These are phyloP conservation scores for Exophiala oligosperma DNA, from an alignment of 2,329 filamentous ascomycete genomes.

Conservation along the genomic window DNA sequence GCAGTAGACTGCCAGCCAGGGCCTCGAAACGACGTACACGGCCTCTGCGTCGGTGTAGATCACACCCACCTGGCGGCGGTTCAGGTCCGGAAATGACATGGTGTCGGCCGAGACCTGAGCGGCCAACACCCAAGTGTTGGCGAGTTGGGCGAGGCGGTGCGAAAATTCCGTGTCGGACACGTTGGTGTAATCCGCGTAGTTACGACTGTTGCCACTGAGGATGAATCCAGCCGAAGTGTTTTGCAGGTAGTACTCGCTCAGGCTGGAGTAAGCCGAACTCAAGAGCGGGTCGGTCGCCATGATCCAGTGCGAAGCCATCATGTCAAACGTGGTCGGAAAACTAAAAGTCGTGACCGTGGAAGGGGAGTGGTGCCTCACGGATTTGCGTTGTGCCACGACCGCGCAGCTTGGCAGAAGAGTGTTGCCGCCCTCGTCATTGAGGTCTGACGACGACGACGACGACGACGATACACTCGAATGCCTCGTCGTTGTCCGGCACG, in stretches of 20 bases:
- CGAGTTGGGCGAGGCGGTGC: slow-evolving; percentile 22
- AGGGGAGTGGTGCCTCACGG: slow-evolving; percentile 10
- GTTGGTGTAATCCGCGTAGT: slow-evolving; percentile 20
- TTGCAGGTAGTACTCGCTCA: slow-evolving; percentile 22
- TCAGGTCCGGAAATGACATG: slow-evolving; percentile 6
- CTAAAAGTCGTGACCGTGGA: slow-evolving; percentile 19
- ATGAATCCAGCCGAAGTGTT: slow-evolving; percentile 19
- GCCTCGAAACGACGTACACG: slow-evolving; percentile 17
- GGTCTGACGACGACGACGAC: background rate
- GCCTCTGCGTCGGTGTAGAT: slow-evolving; percentile 4
- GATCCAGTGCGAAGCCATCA: slow-evolving; percentile 12
- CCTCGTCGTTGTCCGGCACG: slow-evolving; percentile 3
- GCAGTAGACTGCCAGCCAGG: slow-evolving; percentile 14
- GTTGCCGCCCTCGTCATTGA: background rate
- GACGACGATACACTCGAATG: slow-evolving; percentile 2
- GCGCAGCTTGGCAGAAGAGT: slow-evolving; percentile 11
- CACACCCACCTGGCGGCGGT: slow-evolving; percentile 4
- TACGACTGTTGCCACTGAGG: slow-evolving; percentile 16
- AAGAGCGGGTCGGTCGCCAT: slow-evolving; percentile 15
- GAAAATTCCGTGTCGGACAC: slow-evolving; percentile 22
- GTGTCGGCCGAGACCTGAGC: slow-evolving; percentile 15
- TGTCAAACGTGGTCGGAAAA: slow-evolving; percentile 15
- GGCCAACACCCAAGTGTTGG: slow-evolving; percentile 22
- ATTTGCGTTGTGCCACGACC: slow-evolving; percentile 13
- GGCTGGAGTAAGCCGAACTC: slow-evolving; percentile 16